Conservation (phyloP, 2,329 filamentous ascomycete species). For the Pyrenochaeta sp. region DNA sequence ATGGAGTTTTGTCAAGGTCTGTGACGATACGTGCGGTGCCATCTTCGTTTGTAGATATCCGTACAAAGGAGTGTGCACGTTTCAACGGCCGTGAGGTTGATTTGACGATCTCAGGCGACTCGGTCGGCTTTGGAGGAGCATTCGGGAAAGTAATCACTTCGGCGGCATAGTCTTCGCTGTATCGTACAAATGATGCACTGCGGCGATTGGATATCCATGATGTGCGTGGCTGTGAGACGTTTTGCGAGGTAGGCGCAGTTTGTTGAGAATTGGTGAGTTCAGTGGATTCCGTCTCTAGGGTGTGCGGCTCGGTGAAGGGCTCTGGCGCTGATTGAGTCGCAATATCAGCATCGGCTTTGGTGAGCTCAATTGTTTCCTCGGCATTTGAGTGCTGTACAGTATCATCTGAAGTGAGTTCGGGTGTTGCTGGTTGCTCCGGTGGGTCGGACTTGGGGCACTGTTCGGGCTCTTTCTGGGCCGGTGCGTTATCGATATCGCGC, state of each 20-base stretch:
- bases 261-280: conserved; percentile 45
- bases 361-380: conserved; percentile 14
- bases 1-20: conserved; percentile 73
- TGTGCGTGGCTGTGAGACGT: conserved; percentile 38
- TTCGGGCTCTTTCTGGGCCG: conserved; percentile 23
- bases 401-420: conserved; percentile 30
- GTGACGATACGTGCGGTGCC: conserved; percentile 88
- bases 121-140: conserved; percentile 23
- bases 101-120: conserved; percentile 54
- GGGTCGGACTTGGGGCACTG: conserved; percentile 27
- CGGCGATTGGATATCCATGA: conserved; percentile 58
- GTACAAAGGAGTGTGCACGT: conserved; percentile 64
- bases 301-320: conserved; percentile 32
- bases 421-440: conserved; percentile 28
- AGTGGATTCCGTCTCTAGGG: conserved; percentile 31
- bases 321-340: conserved; percentile 27
- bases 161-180: conserved; percentile 42
- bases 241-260: conserved; percentile 41
- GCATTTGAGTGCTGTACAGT: conserved; percentile 19
- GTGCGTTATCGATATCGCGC: conserved; percentile 31
- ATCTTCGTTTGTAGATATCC: conserved; percentile 84
- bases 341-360: conserved; percentile 24
- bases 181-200: conserved; percentile 52
- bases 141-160: conserved; percentile 43
- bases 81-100: conserved; percentile 57